These are phyloP conservation scores for Eutrema salsugineum DNA, from an alignment of 441 rosid genomes.

Conservation along the genomic window DNA sequence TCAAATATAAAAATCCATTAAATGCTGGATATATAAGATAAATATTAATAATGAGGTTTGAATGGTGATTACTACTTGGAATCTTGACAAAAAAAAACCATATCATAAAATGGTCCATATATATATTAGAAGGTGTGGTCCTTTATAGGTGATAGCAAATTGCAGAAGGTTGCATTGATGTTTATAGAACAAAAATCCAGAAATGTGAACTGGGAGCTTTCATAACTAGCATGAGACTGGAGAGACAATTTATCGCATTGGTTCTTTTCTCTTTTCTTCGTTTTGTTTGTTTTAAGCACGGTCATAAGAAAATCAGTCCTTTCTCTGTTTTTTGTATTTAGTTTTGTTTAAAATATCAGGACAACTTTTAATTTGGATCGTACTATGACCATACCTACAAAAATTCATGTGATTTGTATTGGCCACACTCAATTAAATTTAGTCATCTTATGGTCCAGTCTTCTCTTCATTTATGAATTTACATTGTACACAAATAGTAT, in stretches of 20 bases:
- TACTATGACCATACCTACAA: slow-evolving; percentile 17
- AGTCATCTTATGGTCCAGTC: slow-evolving; percentile 25
- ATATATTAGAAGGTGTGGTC: slow-evolving; percentile 19
- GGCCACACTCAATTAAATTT: slow-evolving; percentile 28
- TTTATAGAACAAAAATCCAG: slow-evolving; percentile 18
- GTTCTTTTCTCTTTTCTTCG: slow-evolving; percentile 3
- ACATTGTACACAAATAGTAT: slow-evolving; percentile 8
- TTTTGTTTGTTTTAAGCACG: slow-evolving; percentile 21
- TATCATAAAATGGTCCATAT: slow-evolving; percentile 10
- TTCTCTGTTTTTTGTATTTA: slow-evolving; percentile 18
- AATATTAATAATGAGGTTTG: not conserved
- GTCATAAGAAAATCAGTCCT: not conserved
- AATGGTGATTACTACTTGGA: slow-evolving; percentile 8
- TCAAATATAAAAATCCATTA: not conserved
- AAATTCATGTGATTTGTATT: slow-evolving; percentile 27
- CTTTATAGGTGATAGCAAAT: slow-evolving; percentile 17
- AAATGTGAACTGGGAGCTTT: slow-evolving; percentile 25
- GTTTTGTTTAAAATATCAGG: slow-evolving; percentile 19
- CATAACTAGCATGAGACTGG: slow-evolving; percentile 27
- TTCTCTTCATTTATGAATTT: slow-evolving; percentile 18
- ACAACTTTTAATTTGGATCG: slow-evolving; percentile 7
- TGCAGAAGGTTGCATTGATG: slow-evolving; percentile 19
- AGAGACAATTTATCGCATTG: not conserved
- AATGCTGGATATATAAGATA: not conserved
- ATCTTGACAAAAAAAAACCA: slow-evolving; percentile 1